A percentile compares a stretch with the other conserved stretches of the same genome.
Conservation (phyloP, 108 stramenopile genomes). For the Nannochloropsis granulata region DNA sequence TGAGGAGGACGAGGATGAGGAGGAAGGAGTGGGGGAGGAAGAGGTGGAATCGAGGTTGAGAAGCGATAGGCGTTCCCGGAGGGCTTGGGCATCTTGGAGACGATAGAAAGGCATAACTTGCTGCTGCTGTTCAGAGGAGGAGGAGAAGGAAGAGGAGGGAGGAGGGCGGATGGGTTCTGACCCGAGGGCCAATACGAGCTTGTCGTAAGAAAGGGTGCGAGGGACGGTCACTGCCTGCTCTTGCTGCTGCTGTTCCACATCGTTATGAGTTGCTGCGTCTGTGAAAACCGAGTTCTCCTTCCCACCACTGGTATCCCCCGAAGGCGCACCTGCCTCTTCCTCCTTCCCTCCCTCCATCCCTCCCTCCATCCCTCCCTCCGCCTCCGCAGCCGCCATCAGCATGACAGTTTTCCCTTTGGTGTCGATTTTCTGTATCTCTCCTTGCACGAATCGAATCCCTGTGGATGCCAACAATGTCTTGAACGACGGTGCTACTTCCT, state of each 20-base stretch:
- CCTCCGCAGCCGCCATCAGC: constrained; percentile 7
- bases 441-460: constrained; percentile 28
- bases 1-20: background rate
- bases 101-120: constrained; percentile 61
- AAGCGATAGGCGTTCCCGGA: constrained; percentile 37
- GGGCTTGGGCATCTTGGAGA: constrained; percentile 47
- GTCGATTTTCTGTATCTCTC: constrained; percentile 12
- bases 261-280: background rate
- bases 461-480: constrained; percentile 15
- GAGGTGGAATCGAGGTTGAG: background rate
- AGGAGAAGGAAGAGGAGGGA: constrained; percentile 1
- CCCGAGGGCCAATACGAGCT: constrained; percentile 56
- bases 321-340: background rate
- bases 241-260: too few relatives aligned
- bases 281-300: background rate
- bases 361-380: constrained; percentile 4
- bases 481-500: constrained; percentile 31
- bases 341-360: background rate
- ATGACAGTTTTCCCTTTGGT: constrained; percentile 9
- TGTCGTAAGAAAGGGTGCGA: constrained; percentile 40
- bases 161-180: constrained; percentile 18
- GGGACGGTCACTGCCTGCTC: background rate
- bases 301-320: too few relatives aligned
- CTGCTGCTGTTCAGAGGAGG: constrained; percentile 49
- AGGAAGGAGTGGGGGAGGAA: background rate